Conservation (phyloP, 2,329 filamentous ascomycete species). For the Calonectria fujianensis region DNA sequence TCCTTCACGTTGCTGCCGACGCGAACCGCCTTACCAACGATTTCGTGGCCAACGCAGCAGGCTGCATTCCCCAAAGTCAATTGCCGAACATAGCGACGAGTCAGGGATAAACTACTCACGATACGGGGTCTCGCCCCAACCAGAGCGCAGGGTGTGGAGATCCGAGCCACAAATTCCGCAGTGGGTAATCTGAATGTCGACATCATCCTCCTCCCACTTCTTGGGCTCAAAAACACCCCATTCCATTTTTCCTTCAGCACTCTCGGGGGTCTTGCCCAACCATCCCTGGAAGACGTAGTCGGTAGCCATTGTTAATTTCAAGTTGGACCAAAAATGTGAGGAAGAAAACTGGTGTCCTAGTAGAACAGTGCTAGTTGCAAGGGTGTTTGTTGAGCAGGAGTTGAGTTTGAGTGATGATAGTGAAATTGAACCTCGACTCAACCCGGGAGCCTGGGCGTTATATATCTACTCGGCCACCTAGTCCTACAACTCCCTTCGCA, state of each 20-base stretch:
- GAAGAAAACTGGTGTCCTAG: neutral
- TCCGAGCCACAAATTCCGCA: constrained; percentile 81
- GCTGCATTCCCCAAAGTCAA: constrained; percentile 53
- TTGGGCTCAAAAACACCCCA: constrained; percentile 77
- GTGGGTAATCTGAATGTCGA: constrained; percentile 80
- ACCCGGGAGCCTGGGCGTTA: neutral
- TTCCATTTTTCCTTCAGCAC: constrained; percentile 71
- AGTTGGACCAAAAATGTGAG: neutral
- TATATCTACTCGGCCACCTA: constrained; percentile 11
- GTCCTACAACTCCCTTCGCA: neutral
- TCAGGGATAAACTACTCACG: constrained; percentile 23
- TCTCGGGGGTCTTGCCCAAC: constrained; percentile 65
- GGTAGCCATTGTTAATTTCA: constrained; percentile 29
- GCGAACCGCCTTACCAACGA: constrained; percentile 74
- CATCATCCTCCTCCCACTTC: constrained; percentile 77
- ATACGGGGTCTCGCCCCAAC: constrained; percentile 63
- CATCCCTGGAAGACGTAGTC: constrained; percentile 59
- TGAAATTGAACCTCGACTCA: neutral
- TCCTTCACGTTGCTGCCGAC: constrained; percentile 68
- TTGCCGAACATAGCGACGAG: neutral
- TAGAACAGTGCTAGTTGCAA: neutral
- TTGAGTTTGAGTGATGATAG: neutral
- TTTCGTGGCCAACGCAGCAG: constrained; percentile 78
- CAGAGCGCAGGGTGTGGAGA: constrained; percentile 74
- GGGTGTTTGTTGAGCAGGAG: neutral